Evolutionary conservation across 192 early-diverging fungal species (phyloP).

Genomic region (Gigaspora rosea): DNA sequence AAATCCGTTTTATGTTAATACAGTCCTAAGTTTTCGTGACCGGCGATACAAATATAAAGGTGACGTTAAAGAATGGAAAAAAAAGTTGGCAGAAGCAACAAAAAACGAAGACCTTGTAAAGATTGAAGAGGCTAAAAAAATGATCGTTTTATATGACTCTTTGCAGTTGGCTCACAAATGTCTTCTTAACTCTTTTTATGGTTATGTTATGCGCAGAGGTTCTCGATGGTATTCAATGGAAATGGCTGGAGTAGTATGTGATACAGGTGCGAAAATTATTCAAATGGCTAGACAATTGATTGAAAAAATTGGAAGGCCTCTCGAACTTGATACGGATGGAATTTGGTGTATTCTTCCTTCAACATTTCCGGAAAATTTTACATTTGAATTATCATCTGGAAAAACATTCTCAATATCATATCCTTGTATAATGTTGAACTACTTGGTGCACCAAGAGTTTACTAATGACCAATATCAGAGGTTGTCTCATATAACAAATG

Average conservation of each 20-base stretch:
- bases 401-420: slow-evolving; percentile 88
- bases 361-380: slow-evolving; percentile 91
- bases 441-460: slow-evolving; percentile 92
- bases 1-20: slow-evolving; percentile 97
- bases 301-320: slow-evolving; percentile 89
- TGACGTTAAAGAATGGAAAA: slow-evolving; percentile 89
- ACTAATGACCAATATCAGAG: slow-evolving; percentile 98
- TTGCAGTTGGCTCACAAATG: slow-evolving; percentile 98
- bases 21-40: slow-evolving; percentile 95
- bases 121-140: slow-evolving; percentile 83
- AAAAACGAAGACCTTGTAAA: slow-evolving; percentile 63
- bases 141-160: slow-evolving; percentile 96
- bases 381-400: slow-evolving; percentile 79
- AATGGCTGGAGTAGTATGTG: slow-evolving; percentile 98
- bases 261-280: slow-evolving; percentile 95
- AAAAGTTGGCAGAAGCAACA: slow-evolving; percentile 72
- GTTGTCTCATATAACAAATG: slow-evolving; percentile 55
- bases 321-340: slow-evolving; percentile 98
- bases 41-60: slow-evolving; percentile 98
- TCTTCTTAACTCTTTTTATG: slow-evolving; percentile 94
- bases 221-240: slow-evolving; percentile 98
- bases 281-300: slow-evolving; percentile 92
- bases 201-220: slow-evolving; percentile 99
- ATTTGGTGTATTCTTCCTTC: slow-evolving; percentile 97
- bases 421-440: slow-evolving; percentile 98